These are phyloP conservation scores for Tubosaeta sp. DNA, from an alignment of 768 basidiomycete species.

Conservation along the genomic window DNA sequence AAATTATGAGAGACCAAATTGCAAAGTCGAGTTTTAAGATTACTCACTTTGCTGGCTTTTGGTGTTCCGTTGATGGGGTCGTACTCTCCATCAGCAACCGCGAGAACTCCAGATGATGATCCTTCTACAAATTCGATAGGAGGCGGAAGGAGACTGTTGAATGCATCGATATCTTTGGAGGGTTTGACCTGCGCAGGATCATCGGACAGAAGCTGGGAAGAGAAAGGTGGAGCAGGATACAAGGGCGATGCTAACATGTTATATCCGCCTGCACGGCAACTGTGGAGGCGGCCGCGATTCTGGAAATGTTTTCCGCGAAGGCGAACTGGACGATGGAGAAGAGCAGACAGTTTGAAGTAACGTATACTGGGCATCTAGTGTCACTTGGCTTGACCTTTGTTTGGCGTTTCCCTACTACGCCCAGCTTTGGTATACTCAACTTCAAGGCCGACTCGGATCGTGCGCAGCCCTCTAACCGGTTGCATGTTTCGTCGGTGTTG, in stretches of 20 bases:
- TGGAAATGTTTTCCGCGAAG: constrained; percentile 2
- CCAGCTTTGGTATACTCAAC: background rate
- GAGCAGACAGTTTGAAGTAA: constrained; percentile 14
- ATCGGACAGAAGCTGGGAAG: constrained; percentile 45
- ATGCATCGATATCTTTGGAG: constrained; percentile 66
- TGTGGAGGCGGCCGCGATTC: constrained; percentile 2
- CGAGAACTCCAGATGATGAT: constrained; percentile 71
- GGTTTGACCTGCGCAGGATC: constrained; percentile 57
- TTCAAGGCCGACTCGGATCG: no score
- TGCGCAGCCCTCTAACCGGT: no score
- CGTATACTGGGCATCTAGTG: background rate
- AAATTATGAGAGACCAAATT: constrained; percentile 1
- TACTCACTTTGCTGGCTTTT: constrained; percentile 47
- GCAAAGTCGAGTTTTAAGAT: background rate
- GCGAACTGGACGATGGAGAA: constrained; percentile 8
- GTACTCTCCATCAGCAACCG: constrained; percentile 71
- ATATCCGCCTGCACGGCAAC: constrained; percentile 15
- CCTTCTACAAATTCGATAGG: constrained; percentile 82
- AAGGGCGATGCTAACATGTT: constrained; percentile 68
- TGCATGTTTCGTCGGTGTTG: no score
- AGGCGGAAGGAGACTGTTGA: constrained; percentile 76
- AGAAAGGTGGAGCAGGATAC: constrained; percentile 49
- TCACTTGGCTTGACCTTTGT: background rate
- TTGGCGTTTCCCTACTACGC: background rate
- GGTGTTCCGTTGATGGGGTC: constrained; percentile 74